Percentiles rank a stretch among this genome's conserved stretches.
phyloP scores from a whole-genome alignment of 1,139 yeast species.

The Hyphopichia burtonii region DNA sequence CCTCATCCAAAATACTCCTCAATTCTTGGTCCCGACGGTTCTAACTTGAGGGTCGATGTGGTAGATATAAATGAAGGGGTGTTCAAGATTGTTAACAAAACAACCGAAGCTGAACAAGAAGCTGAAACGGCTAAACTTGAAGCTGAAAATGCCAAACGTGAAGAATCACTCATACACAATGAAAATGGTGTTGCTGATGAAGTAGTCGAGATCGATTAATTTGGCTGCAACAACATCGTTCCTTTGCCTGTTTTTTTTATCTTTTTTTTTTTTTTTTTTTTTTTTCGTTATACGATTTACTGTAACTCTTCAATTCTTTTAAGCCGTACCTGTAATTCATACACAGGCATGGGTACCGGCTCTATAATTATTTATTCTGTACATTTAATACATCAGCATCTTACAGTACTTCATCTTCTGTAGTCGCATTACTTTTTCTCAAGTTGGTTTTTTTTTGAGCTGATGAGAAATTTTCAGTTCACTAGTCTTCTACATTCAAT shows the following conservation, averaged over 20 bases:
- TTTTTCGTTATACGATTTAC: not conserved
- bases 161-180: no score
- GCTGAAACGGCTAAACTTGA: not conserved
- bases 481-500: no score
- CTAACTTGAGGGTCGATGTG: slow-evolving; percentile 17
- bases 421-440: no score
- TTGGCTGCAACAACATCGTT: not conserved
- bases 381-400: no score
- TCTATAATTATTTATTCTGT: no score
- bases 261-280: not conserved
- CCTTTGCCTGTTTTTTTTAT: not conserved
- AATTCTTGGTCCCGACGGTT: slow-evolving; percentile 16
- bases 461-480: no score
- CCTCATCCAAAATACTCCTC: slow-evolving; percentile 45
- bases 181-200: not conserved
- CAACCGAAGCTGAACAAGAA: slow-evolving; percentile 1
- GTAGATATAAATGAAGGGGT: slow-evolving; percentile 24
- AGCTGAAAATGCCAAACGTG: not conserved
- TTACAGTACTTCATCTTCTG: no score
- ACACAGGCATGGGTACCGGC: no score
- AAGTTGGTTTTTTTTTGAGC: no score
- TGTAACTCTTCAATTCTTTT: not conserved
- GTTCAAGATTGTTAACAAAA: slow-evolving; percentile 14
- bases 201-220: not conserved
- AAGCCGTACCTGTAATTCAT: no score